These are phyloP conservation scores for Rhinocladiella similis DNA, from an alignment of 2,329 filamentous ascomycete species.

Conservation along the genomic window DNA sequence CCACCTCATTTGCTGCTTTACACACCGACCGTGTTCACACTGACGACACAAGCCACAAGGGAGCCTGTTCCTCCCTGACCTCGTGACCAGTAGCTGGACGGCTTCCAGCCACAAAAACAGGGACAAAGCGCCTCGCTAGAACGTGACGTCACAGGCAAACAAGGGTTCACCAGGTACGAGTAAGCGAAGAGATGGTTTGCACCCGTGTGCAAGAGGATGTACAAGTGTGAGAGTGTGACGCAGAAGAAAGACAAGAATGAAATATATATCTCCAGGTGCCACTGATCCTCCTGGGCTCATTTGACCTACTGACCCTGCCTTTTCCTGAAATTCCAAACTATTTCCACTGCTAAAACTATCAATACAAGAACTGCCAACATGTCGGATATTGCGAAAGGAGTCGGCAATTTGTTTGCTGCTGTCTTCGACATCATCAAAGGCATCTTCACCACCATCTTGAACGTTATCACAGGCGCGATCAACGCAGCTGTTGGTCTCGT, in stretches of 20 bases:
- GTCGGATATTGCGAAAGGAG: conserved; percentile 22
- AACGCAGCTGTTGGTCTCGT: conserved; percentile 24
- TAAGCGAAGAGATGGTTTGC: not conserved
- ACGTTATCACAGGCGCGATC: conserved; percentile 17
- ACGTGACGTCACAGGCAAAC: conserved; percentile 21
- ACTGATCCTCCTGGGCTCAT: not conserved
- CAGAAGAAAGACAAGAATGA: not conserved
- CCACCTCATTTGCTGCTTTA: no score
- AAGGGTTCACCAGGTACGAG: not conserved
- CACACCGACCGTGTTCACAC: not conserved
- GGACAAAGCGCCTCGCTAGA: conserved; percentile 12
- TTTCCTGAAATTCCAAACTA: no score
- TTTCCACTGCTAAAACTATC: not conserved
- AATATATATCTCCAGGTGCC: not conserved
- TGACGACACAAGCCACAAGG: conserved; percentile 9
- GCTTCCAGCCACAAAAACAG: conserved; percentile 20
- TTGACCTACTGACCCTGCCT: no score
- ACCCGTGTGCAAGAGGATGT: not conserved
- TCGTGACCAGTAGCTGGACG: conserved; percentile 12
- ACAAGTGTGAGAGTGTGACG: conserved; percentile 8
- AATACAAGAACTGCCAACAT: conserved; percentile 10
- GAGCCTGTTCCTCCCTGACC: not conserved
- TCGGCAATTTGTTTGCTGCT: conserved; percentile 20
- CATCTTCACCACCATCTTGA: conserved; percentile 16
- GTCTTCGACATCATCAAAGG: conserved; percentile 25